Conservation (phyloP, 768 basidiomycete genomes). For the Leucocoprinus birnbaumii region DNA sequence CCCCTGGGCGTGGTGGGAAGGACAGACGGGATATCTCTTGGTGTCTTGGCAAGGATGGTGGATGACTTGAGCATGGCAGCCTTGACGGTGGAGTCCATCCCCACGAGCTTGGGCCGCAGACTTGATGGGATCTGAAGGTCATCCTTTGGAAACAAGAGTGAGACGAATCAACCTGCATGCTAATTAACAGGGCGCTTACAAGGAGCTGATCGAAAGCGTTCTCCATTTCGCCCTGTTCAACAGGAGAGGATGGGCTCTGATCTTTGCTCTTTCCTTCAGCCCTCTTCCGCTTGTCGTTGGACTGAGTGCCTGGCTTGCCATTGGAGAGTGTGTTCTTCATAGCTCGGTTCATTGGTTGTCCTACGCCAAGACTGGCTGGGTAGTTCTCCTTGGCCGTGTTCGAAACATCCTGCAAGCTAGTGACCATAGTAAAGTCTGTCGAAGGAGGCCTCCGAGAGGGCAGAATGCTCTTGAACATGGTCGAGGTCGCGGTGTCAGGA, state of each 20-base stretch:
- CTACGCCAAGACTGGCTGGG: slow-evolving; percentile 27
- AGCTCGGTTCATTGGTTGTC: slow-evolving; percentile 19
- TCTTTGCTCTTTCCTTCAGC: slow-evolving; percentile 23
- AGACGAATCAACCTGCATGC: background rate
- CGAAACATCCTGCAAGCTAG: slow-evolving; percentile 42
- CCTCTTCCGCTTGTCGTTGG: slow-evolving; percentile 43
- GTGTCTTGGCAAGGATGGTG: slow-evolving; percentile 50
- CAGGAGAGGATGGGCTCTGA: slow-evolving; percentile 27
- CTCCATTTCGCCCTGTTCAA: slow-evolving; percentile 41
- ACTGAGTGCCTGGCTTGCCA: slow-evolving; percentile 33
- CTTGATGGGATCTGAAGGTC: slow-evolving; percentile 84
- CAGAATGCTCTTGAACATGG: slow-evolving; percentile 82
- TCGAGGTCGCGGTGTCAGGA: slow-evolving; percentile 9
- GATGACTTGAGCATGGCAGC: slow-evolving; percentile 91
- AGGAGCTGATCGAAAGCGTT: slow-evolving; percentile 80
- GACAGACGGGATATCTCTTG: slow-evolving; percentile 22
- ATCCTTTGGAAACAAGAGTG: slow-evolving; percentile 46
- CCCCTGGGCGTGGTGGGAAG: slow-evolving; percentile 49
- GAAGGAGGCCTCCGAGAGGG: slow-evolving; percentile 65
- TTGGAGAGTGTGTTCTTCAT: slow-evolving; percentile 28
- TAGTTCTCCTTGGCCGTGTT: slow-evolving; percentile 65
- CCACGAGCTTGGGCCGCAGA: slow-evolving; percentile 72
- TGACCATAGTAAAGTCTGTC: slow-evolving; percentile 74
- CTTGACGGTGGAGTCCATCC: slow-evolving; percentile 84
- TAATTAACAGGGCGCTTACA: slow-evolving; percentile 39